These are phyloP conservation scores for Stropharia rugosoannulata DNA, from an alignment of 768 basidiomycete species.

Conservation along the genomic window DNA sequence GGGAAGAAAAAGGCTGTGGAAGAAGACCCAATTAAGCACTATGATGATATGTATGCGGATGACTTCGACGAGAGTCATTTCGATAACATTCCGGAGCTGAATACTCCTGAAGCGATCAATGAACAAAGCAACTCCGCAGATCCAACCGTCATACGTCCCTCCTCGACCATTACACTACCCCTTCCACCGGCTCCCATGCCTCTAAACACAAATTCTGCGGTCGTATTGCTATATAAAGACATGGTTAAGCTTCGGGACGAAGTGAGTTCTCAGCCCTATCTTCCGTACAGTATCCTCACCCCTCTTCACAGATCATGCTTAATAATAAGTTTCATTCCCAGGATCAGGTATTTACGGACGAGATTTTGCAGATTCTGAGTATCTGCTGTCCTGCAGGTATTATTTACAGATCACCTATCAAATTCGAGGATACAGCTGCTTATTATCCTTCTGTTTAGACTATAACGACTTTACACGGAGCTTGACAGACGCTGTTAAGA, in stretches of 20 bases:
- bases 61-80: constrained; percentile 5
- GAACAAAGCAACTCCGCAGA: background rate
- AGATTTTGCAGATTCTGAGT: constrained; percentile 35
- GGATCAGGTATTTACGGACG: constrained; percentile 34
- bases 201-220: constrained; percentile 15
- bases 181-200: background rate
- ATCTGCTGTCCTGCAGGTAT: constrained; percentile 40
- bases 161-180: constrained; percentile 9
- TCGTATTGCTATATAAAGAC: constrained; percentile 15
- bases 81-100: background rate
- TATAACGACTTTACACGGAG: constrained; percentile 32
- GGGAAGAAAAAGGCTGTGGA: constrained; percentile 26
- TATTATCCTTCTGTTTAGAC: constrained; percentile 23
- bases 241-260: constrained; percentile 24
- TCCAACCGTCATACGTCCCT: background rate
- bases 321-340: constrained; percentile 21
- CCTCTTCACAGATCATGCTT: constrained; percentile 25
- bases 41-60: constrained; percentile 23
- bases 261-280: constrained; percentile 12
- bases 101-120: background rate
- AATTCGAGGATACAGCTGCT: background rate
- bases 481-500: constrained; percentile 38
- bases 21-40: constrained; percentile 34
- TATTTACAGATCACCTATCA: background rate
- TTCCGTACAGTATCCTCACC: constrained; percentile 2